Conservation (phyloP, 306 rosid genomes). For the Pueraria montana region DNA sequence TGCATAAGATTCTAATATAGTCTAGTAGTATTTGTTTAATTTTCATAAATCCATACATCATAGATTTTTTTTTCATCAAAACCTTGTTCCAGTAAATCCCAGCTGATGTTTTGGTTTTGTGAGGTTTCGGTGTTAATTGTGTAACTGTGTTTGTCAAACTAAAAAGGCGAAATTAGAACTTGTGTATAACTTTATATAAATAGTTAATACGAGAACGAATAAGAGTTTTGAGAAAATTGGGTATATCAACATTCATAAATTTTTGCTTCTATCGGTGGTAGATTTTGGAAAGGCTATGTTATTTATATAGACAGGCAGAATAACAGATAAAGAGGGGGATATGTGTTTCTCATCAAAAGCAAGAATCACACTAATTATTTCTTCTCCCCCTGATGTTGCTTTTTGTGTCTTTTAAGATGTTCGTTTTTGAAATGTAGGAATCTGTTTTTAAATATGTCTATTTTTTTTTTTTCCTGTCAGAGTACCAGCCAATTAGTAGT, state of each 20-base stretch:
- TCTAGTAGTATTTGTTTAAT: not conserved
- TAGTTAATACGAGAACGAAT: no score
- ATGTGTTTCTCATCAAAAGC: constrained; percentile 3
- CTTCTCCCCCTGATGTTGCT: not conserved
- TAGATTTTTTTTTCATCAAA: not conserved
- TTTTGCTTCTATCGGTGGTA: not conserved
- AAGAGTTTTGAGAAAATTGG: no score
- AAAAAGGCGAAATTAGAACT: no score
- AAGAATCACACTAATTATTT: not conserved
- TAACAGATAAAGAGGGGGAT: not conserved
- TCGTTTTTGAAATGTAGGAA: not conserved
- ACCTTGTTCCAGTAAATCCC: not conserved
- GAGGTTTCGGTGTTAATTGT: no score
- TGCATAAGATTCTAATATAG: not conserved
- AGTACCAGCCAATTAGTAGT: not conserved
- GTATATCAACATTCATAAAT: not conserved
- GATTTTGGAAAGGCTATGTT: not conserved
- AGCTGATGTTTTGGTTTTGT: no score
- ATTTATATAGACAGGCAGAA: not conserved
- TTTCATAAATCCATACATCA: not conserved
- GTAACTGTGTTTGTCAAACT: no score
- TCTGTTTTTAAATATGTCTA: not conserved
- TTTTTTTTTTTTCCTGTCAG: not conserved
- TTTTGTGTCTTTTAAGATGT: no score
- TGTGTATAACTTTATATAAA: no score